Evolutionary conservation across 108 stramenopile genomes (phyloP), one percentile per base, ranked within the genome.

Genomic region (Parietichytrium sp.): DNA sequence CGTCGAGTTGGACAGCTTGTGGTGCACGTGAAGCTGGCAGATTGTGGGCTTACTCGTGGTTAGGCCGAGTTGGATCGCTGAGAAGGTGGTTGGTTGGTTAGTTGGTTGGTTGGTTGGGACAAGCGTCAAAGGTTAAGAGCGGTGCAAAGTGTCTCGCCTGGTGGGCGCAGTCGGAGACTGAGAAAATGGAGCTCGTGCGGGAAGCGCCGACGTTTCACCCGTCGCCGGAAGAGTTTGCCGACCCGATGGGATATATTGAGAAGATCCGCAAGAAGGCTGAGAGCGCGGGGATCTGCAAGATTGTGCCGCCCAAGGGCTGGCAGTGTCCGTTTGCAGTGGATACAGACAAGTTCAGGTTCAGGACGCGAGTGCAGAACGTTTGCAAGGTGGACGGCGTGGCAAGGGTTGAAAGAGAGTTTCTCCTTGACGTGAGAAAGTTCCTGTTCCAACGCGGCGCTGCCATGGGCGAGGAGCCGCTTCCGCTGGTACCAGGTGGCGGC

Each of bases 281-380:
- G 86, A 51, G 79, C 47, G 95, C 92, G 83, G 98, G 98, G 79
- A 96, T 99, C 83, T 92, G 90, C 83, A 97, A 95, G 86, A 97
- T 99, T 77, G 95, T 97, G 0, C 98, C 98, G 54, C 98, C 98
- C 2, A 79, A 86, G 42, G 97, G 95, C 47, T 95, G 95, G 98
- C 90, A 89, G 26, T 92, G 90, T 7, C 90, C 91, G 3, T 88
- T 83, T 49, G 82, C 80, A 10, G 54, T 82, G 1, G 33, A 29
- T 4, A 13, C 48, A 1, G 29, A 10, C 0, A 3, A 33, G 7
- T 15, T 52, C 10, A 12, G 20, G 0, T 88, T 90, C 52, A 79
- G 72, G 15, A 89, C 89, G 1, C 82, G 87, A 18, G 79, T 83
- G 54, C 89, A 89, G 55, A 82, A 85, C 42, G 79, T 89, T 30